Conservation (phyloP, 768 basidiomycete genomes). For the Rhodotorula babjevae region DNA sequence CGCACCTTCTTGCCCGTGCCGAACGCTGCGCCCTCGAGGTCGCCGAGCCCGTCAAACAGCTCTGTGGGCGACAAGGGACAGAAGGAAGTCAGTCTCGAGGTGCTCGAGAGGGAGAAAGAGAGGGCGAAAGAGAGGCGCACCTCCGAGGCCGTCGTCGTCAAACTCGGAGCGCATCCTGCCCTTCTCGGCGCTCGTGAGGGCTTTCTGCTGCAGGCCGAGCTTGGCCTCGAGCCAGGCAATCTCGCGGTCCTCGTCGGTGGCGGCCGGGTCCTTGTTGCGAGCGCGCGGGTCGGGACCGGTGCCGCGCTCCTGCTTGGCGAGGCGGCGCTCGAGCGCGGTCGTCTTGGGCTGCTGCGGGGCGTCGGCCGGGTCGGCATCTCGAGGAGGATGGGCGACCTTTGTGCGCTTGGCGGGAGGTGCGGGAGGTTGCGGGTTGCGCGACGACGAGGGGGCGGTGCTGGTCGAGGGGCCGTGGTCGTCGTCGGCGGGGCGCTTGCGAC, state of each 20-base stretch:
- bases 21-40: constrained; percentile 44
- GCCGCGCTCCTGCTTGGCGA: constrained; percentile 32
- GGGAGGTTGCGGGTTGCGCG: background rate
- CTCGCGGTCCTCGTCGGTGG: constrained; percentile 74
- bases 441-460: background rate
- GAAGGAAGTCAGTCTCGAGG: too few species aligned
- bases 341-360: constrained; percentile 14
- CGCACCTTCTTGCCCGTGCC: constrained; percentile 45
- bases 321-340: constrained; percentile 34
- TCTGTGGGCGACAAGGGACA: constrained; percentile 47
- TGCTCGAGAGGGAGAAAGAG: background rate
- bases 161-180: constrained; percentile 52
- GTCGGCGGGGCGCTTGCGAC: background rate
- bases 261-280: constrained; percentile 27
- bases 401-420: background rate
- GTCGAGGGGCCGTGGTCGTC: background rate
- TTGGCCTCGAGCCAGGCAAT: constrained; percentile 77
- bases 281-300: constrained; percentile 2
- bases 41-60: constrained; percentile 56
- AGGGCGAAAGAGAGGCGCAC: constrained; percentile 49
- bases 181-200: constrained; percentile 40
- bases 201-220: constrained; percentile 57
- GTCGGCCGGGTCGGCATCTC: background rate
- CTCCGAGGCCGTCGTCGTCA: constrained; percentile 78
- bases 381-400: background rate